phyloP scores from a whole-genome alignment of 2,329 filamentous ascomycete species.

The Alternaria brassicae region DNA sequence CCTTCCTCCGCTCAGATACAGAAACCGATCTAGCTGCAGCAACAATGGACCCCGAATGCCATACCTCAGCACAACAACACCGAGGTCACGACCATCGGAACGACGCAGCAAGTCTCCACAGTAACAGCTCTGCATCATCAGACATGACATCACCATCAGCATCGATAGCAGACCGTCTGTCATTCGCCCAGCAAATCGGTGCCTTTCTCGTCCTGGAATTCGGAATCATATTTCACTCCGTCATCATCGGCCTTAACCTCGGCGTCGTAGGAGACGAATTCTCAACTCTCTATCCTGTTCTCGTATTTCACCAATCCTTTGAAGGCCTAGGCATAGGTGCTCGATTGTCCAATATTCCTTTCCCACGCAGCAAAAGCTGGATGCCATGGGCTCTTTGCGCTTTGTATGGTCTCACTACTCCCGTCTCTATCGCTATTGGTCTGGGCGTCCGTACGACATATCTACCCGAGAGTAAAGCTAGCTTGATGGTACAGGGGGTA shows the following conservation, averaged over 20 bases:
- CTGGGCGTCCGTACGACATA: slow-evolving; percentile 4
- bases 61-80: background rate
- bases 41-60: background rate
- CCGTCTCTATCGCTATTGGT: slow-evolving; percentile 4
- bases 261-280: slow-evolving; percentile 8
- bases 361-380: background rate
- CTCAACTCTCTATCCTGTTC: slow-evolving; percentile 1
- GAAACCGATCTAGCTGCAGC: background rate
- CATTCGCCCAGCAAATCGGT: slow-evolving; percentile 5
- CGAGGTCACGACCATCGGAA: background rate
- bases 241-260: slow-evolving; percentile 9
- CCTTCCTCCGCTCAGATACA: background rate
- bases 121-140: background rate
- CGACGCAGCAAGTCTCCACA: background rate
- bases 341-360: background rate
- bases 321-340: slow-evolving; percentile 7
- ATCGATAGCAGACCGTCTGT: background rate
- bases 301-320: slow-evolving; percentile 10
- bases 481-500: slow-evolving; percentile 5
- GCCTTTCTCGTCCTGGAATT: slow-evolving; percentile 11
- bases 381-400: slow-evolving; percentile 10
- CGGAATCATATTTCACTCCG: slow-evolving; percentile 10
- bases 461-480: slow-evolving; percentile 1
- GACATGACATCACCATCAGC: background rate
- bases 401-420: slow-evolving; percentile 5